A percentile compares a stretch with the other conserved stretches of the same genome.
phyloP scores from a whole-genome alignment of 2,329 filamentous ascomycete species.

The Stagonosporopsis rhizophila region DNA sequence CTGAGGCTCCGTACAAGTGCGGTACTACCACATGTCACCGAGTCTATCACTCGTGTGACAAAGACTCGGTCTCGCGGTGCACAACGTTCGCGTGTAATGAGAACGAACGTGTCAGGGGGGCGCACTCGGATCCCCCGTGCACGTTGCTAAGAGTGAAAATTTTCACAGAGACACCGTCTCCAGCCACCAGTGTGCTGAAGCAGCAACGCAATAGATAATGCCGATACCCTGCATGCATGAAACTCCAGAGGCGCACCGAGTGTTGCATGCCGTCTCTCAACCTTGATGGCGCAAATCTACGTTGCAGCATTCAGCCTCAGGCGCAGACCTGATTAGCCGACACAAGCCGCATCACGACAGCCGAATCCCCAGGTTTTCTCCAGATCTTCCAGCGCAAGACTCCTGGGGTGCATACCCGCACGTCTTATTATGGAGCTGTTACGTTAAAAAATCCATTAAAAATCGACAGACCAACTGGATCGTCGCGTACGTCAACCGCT shows the following conservation, averaged over 20 bases:
- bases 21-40: constrained; percentile 7
- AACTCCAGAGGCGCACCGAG: constrained; percentile 5
- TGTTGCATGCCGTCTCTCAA: not conserved
- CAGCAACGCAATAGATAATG: not conserved
- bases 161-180: not conserved
- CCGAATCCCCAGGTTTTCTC: constrained; percentile 15
- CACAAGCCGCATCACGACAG: constrained; percentile 9
- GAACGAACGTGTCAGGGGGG: not conserved
- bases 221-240: not conserved
- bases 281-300: not conserved
- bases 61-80: not conserved
- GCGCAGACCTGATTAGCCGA: constrained; percentile 1
- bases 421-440: constrained; percentile 22
- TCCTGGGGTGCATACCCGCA: constrained; percentile 16
- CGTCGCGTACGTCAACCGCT: not conserved
- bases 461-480: not conserved
- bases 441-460: constrained; percentile 14
- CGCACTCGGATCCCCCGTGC: constrained; percentile 3
- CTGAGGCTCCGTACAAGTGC: constrained; percentile 7
- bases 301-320: constrained; percentile 5
- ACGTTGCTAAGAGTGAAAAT: constrained; percentile 3
- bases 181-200: not conserved
- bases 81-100: not conserved
- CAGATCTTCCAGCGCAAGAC: not conserved
- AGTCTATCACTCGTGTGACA: constrained; percentile 1